These are phyloP conservation scores for Begonia loranthoides DNA, from an alignment of 306 rosid genomes.

Conservation along the genomic window DNA sequence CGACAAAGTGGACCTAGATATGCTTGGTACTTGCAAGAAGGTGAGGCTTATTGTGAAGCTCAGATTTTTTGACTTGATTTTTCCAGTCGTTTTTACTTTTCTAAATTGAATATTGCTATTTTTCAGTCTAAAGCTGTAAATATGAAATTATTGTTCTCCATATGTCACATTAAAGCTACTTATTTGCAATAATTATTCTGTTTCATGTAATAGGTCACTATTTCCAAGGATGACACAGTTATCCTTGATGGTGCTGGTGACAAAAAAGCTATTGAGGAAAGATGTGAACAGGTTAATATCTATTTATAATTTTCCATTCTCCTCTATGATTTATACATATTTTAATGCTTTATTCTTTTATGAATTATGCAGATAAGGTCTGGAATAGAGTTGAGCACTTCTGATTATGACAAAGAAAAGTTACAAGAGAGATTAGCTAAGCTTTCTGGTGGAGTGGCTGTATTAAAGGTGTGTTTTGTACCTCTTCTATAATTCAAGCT, in stretches of 20 bases:
- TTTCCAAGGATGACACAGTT: constrained; percentile 94
- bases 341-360: constrained; percentile 7
- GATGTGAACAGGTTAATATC: constrained; percentile 82
- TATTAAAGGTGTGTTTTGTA: constrained; percentile 49
- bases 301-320: neutral
- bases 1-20: constrained; percentile 66
- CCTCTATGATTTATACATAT: neutral
- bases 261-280: constrained; percentile 73
- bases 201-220: constrained; percentile 39
- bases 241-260: constrained; percentile 95
- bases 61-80: too few relatives aligned
- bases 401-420: constrained; percentile 93
- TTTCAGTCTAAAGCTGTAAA: too few relatives aligned
- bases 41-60: constrained; percentile 15
- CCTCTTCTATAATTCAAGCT: neutral
- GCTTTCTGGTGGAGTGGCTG: constrained; percentile 98
- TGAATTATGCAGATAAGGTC: constrained; percentile 57
- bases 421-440: constrained; percentile 89
- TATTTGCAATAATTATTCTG: too few relatives aligned
- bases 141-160: too few relatives aligned
- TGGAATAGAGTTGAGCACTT: constrained; percentile 58
- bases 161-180: too few relatives aligned
- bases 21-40: constrained; percentile 90
- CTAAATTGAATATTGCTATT: too few relatives aligned
- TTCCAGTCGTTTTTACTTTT: too few relatives aligned